Conservation (phyloP, 352 stramenopile genomes). For the Pythium insidiosum region DNA sequence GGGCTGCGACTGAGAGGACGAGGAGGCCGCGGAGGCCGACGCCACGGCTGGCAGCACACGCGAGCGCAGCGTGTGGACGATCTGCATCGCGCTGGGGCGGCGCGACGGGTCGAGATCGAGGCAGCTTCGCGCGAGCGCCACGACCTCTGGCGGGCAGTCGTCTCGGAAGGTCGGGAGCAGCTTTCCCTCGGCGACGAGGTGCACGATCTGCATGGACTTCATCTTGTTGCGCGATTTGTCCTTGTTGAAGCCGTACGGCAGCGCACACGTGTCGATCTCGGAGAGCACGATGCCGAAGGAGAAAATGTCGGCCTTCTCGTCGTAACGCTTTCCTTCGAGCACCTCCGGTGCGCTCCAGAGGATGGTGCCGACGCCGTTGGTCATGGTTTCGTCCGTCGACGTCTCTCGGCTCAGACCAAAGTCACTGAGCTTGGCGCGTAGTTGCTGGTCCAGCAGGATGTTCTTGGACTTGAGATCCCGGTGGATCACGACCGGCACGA, state of each 20-base stretch:
- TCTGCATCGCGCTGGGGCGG: conserved; percentile 60
- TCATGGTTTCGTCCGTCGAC: conserved; percentile 69
- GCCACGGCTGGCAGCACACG: conserved; percentile 20
- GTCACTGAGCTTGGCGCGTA: conserved; percentile 64
- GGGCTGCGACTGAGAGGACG: too few species aligned
- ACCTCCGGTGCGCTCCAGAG: conserved; percentile 67
- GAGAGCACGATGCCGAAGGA: conserved; percentile 68
- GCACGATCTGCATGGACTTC: conserved; percentile 80
- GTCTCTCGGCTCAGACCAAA: conserved; percentile 62
- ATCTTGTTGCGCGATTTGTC: conserved; percentile 48
- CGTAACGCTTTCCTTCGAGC: conserved; percentile 62
- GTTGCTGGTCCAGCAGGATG: conserved; percentile 45
- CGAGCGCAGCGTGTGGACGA: conserved; percentile 53
- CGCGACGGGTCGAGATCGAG: conserved; percentile 50
- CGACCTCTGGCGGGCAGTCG: conserved; percentile 41
- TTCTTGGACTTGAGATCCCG: conserved; percentile 75
- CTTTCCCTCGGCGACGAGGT: conserved; percentile 69
- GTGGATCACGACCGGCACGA: conserved; percentile 60
- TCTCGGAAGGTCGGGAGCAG: conserved; percentile 66
- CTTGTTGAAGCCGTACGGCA: conserved; percentile 63
- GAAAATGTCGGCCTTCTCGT: conserved; percentile 75
- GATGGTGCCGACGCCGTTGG: conserved; percentile 67
- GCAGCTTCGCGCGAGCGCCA: conserved; percentile 46
- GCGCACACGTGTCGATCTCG: conserved; percentile 67
- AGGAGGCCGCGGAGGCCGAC: too few species aligned